A percentile compares a stretch with the other conserved stretches of the same genome.
Evolutionary conservation across 352 stramenopile genomes (phyloP).

Genomic region (Phytopythium delawarense): DNA sequence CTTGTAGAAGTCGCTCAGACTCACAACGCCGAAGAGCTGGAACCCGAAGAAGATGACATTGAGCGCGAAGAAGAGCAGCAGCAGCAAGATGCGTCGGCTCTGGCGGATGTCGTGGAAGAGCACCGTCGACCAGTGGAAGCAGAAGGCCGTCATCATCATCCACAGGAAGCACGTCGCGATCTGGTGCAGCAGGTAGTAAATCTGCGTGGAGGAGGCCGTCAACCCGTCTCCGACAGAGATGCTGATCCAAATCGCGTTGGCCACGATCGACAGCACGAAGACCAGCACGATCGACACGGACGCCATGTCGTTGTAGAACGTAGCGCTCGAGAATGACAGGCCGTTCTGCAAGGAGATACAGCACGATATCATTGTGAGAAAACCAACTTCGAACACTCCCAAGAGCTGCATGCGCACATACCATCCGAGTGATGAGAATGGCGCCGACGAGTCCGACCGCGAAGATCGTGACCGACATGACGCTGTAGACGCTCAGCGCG

Average conservation of each 20-base stretch:
- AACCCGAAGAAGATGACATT: conserved; percentile 66
- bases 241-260: conserved; percentile 80
- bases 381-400: neutral
- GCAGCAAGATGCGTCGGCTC: conserved; percentile 45
- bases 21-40: conserved; percentile 66
- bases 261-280: conserved; percentile 67
- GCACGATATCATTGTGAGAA: neutral
- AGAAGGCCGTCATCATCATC: conserved; percentile 86
- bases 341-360: conserved; percentile 46
- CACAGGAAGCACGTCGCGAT: conserved; percentile 73
- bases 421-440: conserved; percentile 80
- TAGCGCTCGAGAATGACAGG: conserved; percentile 62
- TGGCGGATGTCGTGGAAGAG: conserved; percentile 62
- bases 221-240: conserved; percentile 47
- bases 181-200: conserved; percentile 70
- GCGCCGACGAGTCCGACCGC: conserved; percentile 66
- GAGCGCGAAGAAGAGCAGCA: conserved; percentile 55
- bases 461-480: conserved; percentile 85
- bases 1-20: conserved; percentile 76
- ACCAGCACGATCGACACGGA: conserved; percentile 72
- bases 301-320: conserved; percentile 87
- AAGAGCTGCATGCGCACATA: conserved; percentile 12
- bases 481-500: conserved; percentile 79
- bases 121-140: conserved; percentile 81
- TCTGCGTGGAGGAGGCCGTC: conserved; percentile 43